These are phyloP conservation scores for Pyrenochaeta sp. DNA, from an alignment of 2,329 filamentous ascomycete genomes.

Conservation along the genomic window DNA sequence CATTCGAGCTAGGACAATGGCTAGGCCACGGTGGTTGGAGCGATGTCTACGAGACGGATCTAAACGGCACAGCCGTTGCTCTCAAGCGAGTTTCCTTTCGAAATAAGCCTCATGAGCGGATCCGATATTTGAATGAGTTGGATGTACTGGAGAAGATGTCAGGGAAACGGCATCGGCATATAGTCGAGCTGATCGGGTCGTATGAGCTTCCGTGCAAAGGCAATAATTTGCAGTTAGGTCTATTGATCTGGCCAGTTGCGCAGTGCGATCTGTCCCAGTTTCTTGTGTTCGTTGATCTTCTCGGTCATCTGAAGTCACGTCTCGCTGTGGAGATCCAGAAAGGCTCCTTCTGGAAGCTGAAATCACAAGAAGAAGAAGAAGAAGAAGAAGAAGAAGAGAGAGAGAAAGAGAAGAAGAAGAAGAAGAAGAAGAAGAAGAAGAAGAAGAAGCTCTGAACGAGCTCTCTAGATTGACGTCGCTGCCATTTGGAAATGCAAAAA, in stretches of 20 bases:
- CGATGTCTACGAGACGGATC: slow-evolving; percentile 26
- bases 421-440: not conserved
- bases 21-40: slow-evolving; percentile 33
- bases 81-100: slow-evolving; percentile 25
- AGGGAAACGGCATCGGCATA: slow-evolving; percentile 20
- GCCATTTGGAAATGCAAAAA: not conserved
- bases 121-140: slow-evolving; percentile 25
- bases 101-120: not conserved
- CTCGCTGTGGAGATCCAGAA: no score
- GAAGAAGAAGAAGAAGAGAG: no score
- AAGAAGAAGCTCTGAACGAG: not conserved
- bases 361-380: not conserved
- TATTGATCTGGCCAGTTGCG: slow-evolving; percentile 33
- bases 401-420: no score
- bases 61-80: slow-evolving; percentile 23
- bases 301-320: no score
- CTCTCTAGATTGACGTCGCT: not conserved
- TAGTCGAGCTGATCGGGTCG: slow-evolving; percentile 30
- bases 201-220: slow-evolving; percentile 6
- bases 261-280: slow-evolving; percentile 25
- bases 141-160: slow-evolving; percentile 31
- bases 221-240: slow-evolving; percentile 1
- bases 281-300: not conserved
- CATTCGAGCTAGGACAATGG: slow-evolving; percentile 17
- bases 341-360: not conserved